A percentile compares a stretch with the other conserved stretches of the same genome.
These are phyloP conservation scores for Tuber microsphaerosporum DNA, from an alignment of 495 filamentous ascomycete genomes.

Conservation along the genomic window DNA sequence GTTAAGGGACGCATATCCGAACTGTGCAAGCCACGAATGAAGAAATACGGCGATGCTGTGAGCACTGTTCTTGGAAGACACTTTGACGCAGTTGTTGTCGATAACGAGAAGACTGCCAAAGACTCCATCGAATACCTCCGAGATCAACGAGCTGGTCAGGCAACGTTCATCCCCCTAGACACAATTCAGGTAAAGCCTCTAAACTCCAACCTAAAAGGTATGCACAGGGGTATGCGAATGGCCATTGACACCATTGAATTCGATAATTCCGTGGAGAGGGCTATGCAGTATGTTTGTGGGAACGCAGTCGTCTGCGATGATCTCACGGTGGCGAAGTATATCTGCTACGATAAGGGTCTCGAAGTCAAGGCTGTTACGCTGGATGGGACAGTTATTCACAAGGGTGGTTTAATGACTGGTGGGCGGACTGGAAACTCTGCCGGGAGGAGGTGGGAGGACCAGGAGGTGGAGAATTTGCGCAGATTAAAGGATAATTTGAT, in stretches of 20 bases:
- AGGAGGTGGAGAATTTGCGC: constrained; percentile 64
- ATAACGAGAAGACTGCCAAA: constrained; percentile 86
- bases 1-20: constrained; percentile 86
- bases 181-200: constrained; percentile 88
- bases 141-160: constrained; percentile 74
- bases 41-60: constrained; percentile 88
- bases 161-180: constrained; percentile 90
- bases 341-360: constrained; percentile 76
- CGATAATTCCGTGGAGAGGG: constrained; percentile 75
- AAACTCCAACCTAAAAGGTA: constrained; percentile 83
- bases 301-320: constrained; percentile 94
- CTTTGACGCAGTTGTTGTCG: constrained; percentile 91
- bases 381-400: constrained; percentile 89
- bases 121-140: constrained; percentile 92
- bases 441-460: constrained; percentile 79
- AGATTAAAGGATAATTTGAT: constrained; percentile 60
- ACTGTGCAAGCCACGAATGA: constrained; percentile 90
- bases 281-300: constrained; percentile 89
- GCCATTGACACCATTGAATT: constrained; percentile 97
- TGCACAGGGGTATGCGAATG: constrained; percentile 73
- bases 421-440: constrained; percentile 66
- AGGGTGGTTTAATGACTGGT: constrained; percentile 96
- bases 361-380: constrained; percentile 90
- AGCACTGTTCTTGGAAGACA: constrained; percentile 86
- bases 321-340: constrained; percentile 71